A percentile compares a stretch with the other conserved stretches of the same genome.
phyloP scores from a whole-genome alignment of 345 rosid genomes.

The Aethionema arabicum region DNA sequence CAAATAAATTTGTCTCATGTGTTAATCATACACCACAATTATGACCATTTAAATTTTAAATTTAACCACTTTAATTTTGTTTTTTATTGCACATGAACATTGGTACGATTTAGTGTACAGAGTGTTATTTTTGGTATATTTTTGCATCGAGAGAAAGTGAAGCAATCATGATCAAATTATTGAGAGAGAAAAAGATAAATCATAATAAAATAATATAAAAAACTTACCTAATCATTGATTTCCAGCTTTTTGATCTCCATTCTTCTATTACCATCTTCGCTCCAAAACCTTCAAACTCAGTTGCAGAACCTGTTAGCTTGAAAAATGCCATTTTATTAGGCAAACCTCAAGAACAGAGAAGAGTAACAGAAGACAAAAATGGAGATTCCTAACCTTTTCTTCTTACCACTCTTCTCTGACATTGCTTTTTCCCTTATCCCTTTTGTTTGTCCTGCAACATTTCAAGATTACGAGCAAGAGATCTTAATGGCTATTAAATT shows the following conservation, averaged over 20 bases:
- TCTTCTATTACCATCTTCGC: slow-evolving; percentile 29
- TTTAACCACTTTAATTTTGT: no score
- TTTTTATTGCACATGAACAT: no score
- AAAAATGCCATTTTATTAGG: slow-evolving; percentile 45
- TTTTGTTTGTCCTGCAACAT: slow-evolving; percentile 38
- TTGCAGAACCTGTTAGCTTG: slow-evolving; percentile 31
- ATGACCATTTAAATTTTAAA: no score
- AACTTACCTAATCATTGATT: slow-evolving; percentile 25
- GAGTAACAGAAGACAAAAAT: slow-evolving; percentile 38
- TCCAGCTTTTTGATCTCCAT: slow-evolving; percentile 31
- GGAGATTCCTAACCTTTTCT: slow-evolving; percentile 39
- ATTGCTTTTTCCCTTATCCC: slow-evolving; percentile 49
- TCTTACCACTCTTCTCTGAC: slow-evolving; percentile 41
- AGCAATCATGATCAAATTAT: slow-evolving; percentile 32
- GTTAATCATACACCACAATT: no score
- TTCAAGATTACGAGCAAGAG: slow-evolving; percentile 44
- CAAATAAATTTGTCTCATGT: no score
- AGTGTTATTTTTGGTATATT: background rate
- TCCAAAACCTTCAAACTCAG: slow-evolving; percentile 35
- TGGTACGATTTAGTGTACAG: background rate
- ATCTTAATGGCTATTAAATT: slow-evolving; percentile 57
- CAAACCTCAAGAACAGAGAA: slow-evolving; percentile 31
- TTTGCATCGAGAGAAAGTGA: slow-evolving; percentile 27
- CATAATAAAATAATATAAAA: slow-evolving; percentile 23
- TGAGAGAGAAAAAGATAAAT: slow-evolving; percentile 25